These are phyloP conservation scores for Paramecium caudatum DNA, from an alignment of 73 alveolate species.

Conservation along the genomic window DNA sequence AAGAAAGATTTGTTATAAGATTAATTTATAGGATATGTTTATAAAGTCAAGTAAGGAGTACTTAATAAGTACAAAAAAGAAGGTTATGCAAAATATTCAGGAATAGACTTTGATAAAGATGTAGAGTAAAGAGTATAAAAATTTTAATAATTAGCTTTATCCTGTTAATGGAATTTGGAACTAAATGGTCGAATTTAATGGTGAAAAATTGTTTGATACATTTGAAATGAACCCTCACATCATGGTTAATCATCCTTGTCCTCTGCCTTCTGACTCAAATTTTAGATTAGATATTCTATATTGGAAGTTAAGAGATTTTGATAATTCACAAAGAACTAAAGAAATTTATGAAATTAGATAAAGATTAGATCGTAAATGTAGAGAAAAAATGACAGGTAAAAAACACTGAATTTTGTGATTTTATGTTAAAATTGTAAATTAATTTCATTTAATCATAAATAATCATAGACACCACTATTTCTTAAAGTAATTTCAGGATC, in stretches of 20 bases:
- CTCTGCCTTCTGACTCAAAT: slow-evolving; percentile 79
- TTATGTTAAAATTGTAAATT: background rate
- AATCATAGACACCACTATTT: background rate
- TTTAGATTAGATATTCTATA: slow-evolving; percentile 71
- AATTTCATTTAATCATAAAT: background rate
- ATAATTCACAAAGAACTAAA: slow-evolving; percentile 33
- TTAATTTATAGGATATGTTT: slow-evolving; percentile 67
- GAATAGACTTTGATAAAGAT: slow-evolving; percentile 71
- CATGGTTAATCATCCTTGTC: slow-evolving; percentile 71
- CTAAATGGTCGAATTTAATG: slow-evolving; percentile 59
- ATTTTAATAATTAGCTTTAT: background rate
- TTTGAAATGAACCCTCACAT: slow-evolving; percentile 65
- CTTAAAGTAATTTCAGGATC: slow-evolving; percentile 44
- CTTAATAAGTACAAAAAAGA: slow-evolving; percentile 56
- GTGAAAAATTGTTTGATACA: slow-evolving; percentile 70
- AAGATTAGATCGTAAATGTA: slow-evolving; percentile 45
- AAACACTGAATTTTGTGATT: slow-evolving; percentile 24
- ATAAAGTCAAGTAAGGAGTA: slow-evolving; percentile 49
- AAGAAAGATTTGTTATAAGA: slow-evolving; percentile 57
- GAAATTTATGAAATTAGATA: slow-evolving; percentile 8
- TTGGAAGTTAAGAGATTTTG: slow-evolving; percentile 60
- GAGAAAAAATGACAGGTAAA: slow-evolving; percentile 58
- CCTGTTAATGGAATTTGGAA: slow-evolving; percentile 71
- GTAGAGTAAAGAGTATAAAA: slow-evolving; percentile 56
- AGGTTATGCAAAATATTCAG: slow-evolving; percentile 68